Percentiles rank a stretch among this genome's conserved stretches.
Evolutionary conservation across 495 filamentous ascomycete species (phyloP).

Genomic region (Glutinoglossum americanum): DNA sequence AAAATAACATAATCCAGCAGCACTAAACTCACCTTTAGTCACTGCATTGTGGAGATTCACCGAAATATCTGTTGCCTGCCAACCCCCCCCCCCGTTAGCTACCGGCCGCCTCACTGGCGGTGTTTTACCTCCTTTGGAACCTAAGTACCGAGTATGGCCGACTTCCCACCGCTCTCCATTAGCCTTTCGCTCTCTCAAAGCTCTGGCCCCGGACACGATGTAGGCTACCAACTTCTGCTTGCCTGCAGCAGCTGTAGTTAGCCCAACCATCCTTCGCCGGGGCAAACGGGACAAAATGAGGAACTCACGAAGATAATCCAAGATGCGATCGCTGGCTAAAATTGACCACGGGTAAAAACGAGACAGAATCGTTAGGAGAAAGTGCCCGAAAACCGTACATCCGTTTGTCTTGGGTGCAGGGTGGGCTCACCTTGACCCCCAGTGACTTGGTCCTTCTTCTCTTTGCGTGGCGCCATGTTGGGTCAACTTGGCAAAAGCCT

Average conservation of each 20-base stretch:
- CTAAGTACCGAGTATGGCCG: constrained; percentile 36
- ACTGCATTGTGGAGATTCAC: constrained; percentile 47
- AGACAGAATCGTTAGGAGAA: neutral
- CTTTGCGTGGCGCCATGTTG: neutral
- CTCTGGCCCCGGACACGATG: neutral
- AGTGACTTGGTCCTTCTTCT: constrained; percentile 23
- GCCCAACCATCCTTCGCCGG: neutral
- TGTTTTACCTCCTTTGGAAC: neutral
- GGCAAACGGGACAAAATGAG: neutral
- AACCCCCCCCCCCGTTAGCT: constrained; percentile 4
- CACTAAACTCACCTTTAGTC: constrained; percentile 29
- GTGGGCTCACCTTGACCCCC: constrained; percentile 21
- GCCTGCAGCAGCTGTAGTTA: constrained; percentile 15
- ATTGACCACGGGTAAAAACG: neutral
- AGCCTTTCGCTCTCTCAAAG: neutral
- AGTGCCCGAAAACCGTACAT: neutral
- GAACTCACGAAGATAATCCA: constrained; percentile 36
- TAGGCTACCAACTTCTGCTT: constrained; percentile 30
- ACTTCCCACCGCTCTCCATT: constrained; percentile 15
- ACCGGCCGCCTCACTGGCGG: neutral
- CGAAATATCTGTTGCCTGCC: constrained; percentile 39
- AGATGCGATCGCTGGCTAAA: constrained; percentile 21
- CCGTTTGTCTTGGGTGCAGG: neutral
- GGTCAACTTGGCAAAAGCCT: neutral
- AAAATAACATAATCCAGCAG: neutral